A percentile compares a stretch with the other conserved stretches of the same genome.
Evolutionary conservation across 257 asterid genomes (phyloP).

Genomic region (Solanum pennellii): DNA sequence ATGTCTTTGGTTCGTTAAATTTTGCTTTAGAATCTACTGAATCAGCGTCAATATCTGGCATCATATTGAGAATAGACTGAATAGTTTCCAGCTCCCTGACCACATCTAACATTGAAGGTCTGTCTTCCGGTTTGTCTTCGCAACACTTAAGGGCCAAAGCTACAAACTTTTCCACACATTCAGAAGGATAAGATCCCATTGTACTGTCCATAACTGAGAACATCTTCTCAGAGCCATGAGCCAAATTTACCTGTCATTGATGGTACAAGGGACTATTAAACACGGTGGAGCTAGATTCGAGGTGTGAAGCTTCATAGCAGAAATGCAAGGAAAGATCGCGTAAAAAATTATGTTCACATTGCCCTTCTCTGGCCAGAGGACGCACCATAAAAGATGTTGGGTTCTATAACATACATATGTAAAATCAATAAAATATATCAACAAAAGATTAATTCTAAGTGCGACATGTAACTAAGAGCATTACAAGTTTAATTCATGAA

Average conservation of each 20-base stretch:
- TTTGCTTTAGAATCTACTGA: constrained; percentile 20
- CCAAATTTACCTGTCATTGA: constrained; percentile 44
- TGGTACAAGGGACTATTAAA: neutral
- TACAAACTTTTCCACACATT: constrained; percentile 46
- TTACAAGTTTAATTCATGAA: neutral
- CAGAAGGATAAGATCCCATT: constrained; percentile 63
- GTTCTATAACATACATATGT: neutral
- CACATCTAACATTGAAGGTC: constrained; percentile 70
- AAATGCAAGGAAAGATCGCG: neutral
- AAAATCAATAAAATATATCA: neutral
- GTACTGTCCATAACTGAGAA: constrained; percentile 55
- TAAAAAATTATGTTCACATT: neutral
- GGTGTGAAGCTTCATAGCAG: neutral
- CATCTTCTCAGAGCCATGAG: constrained; percentile 51
- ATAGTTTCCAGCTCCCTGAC: constrained; percentile 70
- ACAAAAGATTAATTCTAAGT: neutral
- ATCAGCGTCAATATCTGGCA: constrained; percentile 23
- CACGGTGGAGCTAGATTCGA: neutral
- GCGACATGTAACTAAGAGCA: neutral
- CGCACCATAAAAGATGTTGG: neutral
- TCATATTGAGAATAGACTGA: constrained; percentile 16
- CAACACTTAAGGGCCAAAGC: constrained; percentile 65
- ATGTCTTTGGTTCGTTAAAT: constrained; percentile 18
- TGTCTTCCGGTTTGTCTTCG: constrained; percentile 49
- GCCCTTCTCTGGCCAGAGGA: neutral